Conservation (phyloP, 257 asterid genomes). For the Leptodermis oblonga region DNA sequence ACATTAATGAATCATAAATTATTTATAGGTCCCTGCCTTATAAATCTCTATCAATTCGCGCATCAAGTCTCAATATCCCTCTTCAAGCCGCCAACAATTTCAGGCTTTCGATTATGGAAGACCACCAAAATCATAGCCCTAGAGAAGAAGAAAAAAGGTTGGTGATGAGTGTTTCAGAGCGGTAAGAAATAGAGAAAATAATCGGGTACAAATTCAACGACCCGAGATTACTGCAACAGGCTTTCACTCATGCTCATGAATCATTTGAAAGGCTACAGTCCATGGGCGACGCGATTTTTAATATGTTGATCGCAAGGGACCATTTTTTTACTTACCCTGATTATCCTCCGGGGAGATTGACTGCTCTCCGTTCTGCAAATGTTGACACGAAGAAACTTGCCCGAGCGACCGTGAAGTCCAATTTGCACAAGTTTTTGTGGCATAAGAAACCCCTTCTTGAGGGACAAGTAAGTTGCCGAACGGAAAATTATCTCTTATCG, state of each 20-base stretch:
- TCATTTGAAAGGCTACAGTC: conserved; percentile 39
- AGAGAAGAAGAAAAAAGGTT: not conserved
- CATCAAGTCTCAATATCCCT: too few relatives aligned
- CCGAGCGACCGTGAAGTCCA: conserved; percentile 30
- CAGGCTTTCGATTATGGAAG: too few relatives aligned
- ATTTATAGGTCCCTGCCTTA: too few relatives aligned
- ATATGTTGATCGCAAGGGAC: conserved; percentile 18
- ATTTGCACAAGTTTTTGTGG: conserved; percentile 29
- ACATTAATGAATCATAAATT: too few relatives aligned
- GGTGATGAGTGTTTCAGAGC: not conserved
- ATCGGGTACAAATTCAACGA: conserved; percentile 36
- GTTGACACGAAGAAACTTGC: conserved; percentile 67
- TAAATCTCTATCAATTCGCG: too few relatives aligned
- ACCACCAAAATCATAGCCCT: too few relatives aligned
- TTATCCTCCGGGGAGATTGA: conserved; percentile 31
- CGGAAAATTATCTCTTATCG: too few relatives aligned
- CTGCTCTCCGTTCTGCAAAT: conserved; percentile 47
- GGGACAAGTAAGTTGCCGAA: conserved; percentile 41
- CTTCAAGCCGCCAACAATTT: too few relatives aligned
- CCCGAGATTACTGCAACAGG: conserved; percentile 26
- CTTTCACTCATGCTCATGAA: conserved; percentile 32
- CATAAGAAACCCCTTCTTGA: conserved; percentile 32
- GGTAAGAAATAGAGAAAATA: conserved; percentile 17
- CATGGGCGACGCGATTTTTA: conserved; percentile 41
- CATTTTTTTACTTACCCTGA: conserved; percentile 28